These are phyloP conservation scores for Xerocomellus intermedius DNA, from an alignment of 768 basidiomycete genomes.

Conservation along the genomic window DNA sequence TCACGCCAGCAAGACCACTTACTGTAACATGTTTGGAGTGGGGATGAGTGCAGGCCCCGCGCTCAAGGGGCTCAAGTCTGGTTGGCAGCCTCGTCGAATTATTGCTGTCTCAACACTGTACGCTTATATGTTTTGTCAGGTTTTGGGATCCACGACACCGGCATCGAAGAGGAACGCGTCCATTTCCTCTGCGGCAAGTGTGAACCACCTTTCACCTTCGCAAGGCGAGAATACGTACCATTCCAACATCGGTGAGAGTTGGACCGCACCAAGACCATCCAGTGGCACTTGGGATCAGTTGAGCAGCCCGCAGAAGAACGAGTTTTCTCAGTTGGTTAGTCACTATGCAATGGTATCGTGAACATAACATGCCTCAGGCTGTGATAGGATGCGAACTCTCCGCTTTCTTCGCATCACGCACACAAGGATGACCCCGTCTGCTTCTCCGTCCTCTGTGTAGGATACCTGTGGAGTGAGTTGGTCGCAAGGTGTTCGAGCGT, in stretches of 20 bases:
- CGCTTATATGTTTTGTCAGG: constrained; percentile 37
- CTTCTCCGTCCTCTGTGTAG: no score
- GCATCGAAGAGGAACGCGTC: constrained; percentile 59
- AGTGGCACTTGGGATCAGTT: constrained; percentile 63
- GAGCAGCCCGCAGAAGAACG: constrained; percentile 48
- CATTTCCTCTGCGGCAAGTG: constrained; percentile 56
- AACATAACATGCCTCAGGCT: constrained; percentile 9
- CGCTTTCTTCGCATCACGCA: constrained; percentile 44
- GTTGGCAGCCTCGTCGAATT: constrained; percentile 60
- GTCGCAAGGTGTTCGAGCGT: constrained; percentile 82
- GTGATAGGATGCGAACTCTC: constrained; percentile 41
- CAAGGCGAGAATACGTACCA: constrained; percentile 49
- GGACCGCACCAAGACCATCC: constrained; percentile 49
- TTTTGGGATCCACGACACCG: constrained; percentile 54
- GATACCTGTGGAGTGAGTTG: constrained; percentile 82
- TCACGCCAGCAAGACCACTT: constrained; percentile 39
- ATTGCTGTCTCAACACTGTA: constrained; percentile 7
- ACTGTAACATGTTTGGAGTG: constrained; percentile 55
- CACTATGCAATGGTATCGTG: not conserved
- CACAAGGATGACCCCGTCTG: no score
- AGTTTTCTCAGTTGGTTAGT: constrained; percentile 49
- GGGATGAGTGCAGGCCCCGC: constrained; percentile 46
- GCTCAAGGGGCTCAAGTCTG: constrained; percentile 54
- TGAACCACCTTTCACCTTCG: constrained; percentile 45
- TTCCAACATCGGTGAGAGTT: constrained; percentile 46